Percentiles rank a stretch among this genome's conserved stretches.
phyloP scores from a whole-genome alignment of 2,329 filamentous ascomycete species.

The Botryotinia convoluta region DNA sequence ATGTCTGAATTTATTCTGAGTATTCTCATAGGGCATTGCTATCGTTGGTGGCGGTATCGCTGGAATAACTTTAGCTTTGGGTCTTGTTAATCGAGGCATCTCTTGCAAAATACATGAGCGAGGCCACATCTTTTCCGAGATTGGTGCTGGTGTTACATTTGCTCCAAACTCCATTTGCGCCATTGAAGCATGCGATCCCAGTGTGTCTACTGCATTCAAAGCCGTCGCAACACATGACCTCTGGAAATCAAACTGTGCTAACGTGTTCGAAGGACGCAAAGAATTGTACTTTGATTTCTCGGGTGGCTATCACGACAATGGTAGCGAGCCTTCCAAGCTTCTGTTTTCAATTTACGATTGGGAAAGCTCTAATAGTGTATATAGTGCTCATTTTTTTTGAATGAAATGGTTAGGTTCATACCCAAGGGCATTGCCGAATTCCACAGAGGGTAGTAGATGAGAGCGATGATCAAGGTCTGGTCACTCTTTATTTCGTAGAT shows the following conservation, averaged over 20 bases:
- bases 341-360: neutral
- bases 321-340: neutral
- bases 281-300: constrained; percentile 27
- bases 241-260: neutral
- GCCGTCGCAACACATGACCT: neutral
- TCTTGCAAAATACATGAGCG: constrained; percentile 27
- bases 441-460: neutral
- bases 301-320: constrained; percentile 5
- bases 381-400: neutral
- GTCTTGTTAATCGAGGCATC: constrained; percentile 22
- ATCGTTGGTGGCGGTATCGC: constrained; percentile 22
- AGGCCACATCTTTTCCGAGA: constrained; percentile 22
- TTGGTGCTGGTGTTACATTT: constrained; percentile 28
- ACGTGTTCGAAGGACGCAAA: neutral
- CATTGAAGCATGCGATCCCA: constrained; percentile 16
- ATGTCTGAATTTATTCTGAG: neutral
- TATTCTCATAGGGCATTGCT: neutral
- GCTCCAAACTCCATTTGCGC: constrained; percentile 21
- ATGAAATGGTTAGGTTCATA: neutral
- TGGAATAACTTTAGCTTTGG: constrained; percentile 24
- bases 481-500: constrained; percentile 41
- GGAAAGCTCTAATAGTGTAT: neutral
- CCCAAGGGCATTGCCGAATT: neutral
- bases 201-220: neutral
- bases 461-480: neutral